Base-by-base conservation (phyloP, 2,329 filamentous ascomycete genomes). In the Aspergillus sclerotialis region DNA sequence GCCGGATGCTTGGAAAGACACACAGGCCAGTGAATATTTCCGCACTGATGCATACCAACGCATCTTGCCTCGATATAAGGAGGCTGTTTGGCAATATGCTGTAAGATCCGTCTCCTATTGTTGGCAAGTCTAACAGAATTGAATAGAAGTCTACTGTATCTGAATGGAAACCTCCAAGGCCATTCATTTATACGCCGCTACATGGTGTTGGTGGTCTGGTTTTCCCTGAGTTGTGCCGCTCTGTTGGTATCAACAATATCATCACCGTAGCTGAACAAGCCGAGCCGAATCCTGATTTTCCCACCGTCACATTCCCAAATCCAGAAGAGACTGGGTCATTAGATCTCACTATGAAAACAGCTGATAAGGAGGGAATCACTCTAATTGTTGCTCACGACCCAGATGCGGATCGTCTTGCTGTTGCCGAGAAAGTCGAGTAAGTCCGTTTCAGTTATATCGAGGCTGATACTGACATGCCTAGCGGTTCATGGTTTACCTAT, bases 281-380 rank as follows among this genome's bases (percentile, higher is more conserved):
- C 21, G 48, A 70, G n/a, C 76, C 78, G 5, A 68, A 82, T 47
- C 75, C 77, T 0, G 68, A 78, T 36, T 82, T 82, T 36, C 73
- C 76, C 0, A 81, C 77, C 0, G 75, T 81, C 10, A 68, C 69
- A 16, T 81, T 80, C 42, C 78, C 78, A 0, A 82, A 82, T 44
- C 78, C 78, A 0, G 78, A 82, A 50, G 78, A 82, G 48, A 70
- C 70, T 37, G 77, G 77, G 5, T 76, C 78, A 3, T 57, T 82
- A 9, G 69, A 79, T 46, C 61, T 80, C 21, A 73, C 78, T 2
- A 75, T 77, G 32, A 50, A 66, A 40, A 69, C 69, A 3, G 78
- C 76, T 17, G 68, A 76, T 29, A 54, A 58, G 32, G 50, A 67
- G 12, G 63, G 60, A 12, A 67, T 69, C 37, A 56, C 55, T 5